phyloP scores from a whole-genome alignment of 257 asterid genomes.

The Penstemon barbatus region DNA sequence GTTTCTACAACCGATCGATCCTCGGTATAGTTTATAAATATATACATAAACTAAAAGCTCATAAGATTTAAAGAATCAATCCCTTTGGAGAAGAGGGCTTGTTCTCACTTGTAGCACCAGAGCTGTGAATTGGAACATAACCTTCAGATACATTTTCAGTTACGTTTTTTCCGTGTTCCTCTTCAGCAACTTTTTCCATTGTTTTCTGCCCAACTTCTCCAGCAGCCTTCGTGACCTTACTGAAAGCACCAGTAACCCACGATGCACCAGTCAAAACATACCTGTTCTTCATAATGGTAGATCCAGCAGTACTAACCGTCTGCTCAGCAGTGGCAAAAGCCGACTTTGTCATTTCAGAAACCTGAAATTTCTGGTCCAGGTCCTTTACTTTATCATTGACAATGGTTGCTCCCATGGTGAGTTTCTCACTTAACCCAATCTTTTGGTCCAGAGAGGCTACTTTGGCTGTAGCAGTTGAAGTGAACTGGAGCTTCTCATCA shows the following conservation, averaged over 20 bases:
- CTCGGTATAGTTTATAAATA: conserved; percentile 19
- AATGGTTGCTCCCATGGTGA: conserved; percentile 50
- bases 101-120: conserved; percentile 33
- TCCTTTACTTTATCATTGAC: conserved; percentile 65
- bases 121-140: conserved; percentile 32
- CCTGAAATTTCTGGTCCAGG: conserved; percentile 65
- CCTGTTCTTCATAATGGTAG: conserved; percentile 64
- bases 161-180: conserved; percentile 41
- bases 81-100: conserved; percentile 51
- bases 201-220: conserved; percentile 69
- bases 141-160: conserved; percentile 44
- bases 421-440: conserved; percentile 64
- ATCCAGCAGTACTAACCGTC: conserved; percentile 56
- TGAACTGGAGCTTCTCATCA: conserved; percentile 62
- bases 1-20: conserved; percentile 30
- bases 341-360: conserved; percentile 62
- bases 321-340: conserved; percentile 65
- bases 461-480: conserved; percentile 60
- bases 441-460: conserved; percentile 63
- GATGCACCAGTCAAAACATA: conserved; percentile 58
- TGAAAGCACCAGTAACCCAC: conserved; percentile 70
- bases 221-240: conserved; percentile 54
- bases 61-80: conserved; percentile 38
- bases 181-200: conserved; percentile 55
- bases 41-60: conserved; percentile 28